A percentile compares a stretch with the other conserved stretches of the same genome.
Evolutionary conservation across 352 stramenopile genomes (phyloP).

Genomic region (Globisporangium orthogonon): DNA sequence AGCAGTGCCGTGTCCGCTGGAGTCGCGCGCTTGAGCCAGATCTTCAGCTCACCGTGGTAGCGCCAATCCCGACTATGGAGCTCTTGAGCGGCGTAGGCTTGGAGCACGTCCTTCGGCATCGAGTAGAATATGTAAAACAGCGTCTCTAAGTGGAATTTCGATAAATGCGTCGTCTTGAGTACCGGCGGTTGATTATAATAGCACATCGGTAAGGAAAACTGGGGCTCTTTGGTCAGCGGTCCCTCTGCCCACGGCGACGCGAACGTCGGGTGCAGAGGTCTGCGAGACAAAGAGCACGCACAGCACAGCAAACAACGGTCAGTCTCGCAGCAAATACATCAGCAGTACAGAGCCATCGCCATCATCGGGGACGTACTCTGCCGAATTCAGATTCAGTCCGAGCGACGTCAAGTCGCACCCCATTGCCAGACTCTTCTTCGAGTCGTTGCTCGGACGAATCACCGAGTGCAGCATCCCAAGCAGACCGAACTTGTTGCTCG

Average conservation of each 20-base stretch:
- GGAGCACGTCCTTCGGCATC: conserved; percentile 96
- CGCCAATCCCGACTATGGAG: conserved; percentile 94
- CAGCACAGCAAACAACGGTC: conserved; percentile 3
- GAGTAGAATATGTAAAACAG: conserved; percentile 99
- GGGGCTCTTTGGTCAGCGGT: conserved; percentile 71
- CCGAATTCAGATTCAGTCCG: conserved; percentile 78
- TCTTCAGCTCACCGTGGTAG: conserved; percentile 95
- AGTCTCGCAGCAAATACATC: not conserved
- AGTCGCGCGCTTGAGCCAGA: conserved; percentile 93
- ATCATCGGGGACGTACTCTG: conserved; percentile 46
- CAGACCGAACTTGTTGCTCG: conserved; percentile 72
- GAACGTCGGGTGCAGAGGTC: conserved; percentile 75
- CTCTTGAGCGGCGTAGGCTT: conserved; percentile 88
- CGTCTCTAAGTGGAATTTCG: conserved; percentile 98
- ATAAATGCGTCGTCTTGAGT: conserved; percentile 96
- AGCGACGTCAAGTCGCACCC: conserved; percentile 78
- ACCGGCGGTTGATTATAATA: conserved; percentile 94
- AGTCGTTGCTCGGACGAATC: conserved; percentile 57
- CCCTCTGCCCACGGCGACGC: conserved; percentile 73
- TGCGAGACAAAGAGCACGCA: conserved; percentile 12
- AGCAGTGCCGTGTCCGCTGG: conserved; percentile 56
- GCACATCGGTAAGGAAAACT: conserved; percentile 79
- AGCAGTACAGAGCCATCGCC: not conserved
- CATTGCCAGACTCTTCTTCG: conserved; percentile 73
- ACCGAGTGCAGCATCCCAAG: conserved; percentile 78